A percentile compares a stretch with the other conserved stretches of the same genome.
These are phyloP conservation scores for Litchi chinensis DNA, from an alignment of 345 rosid species.

Conservation along the genomic window DNA sequence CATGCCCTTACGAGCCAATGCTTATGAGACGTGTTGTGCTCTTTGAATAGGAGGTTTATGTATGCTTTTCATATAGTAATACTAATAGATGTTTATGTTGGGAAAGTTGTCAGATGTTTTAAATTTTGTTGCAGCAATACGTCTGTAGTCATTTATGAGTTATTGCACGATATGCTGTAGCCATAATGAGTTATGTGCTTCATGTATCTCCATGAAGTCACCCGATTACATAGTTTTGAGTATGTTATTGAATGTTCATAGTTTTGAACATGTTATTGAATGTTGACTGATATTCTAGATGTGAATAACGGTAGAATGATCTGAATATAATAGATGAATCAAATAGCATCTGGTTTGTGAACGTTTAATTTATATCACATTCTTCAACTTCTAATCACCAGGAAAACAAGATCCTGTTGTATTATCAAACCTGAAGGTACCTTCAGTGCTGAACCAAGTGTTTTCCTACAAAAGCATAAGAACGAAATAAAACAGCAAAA, in stretches of 20 bases:
- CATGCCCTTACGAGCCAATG: constrained; percentile 6
- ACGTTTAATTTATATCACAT: neutral
- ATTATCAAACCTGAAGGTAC: neutral
- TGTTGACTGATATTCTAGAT: neutral
- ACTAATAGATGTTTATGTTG: neutral
- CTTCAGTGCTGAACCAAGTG: too few species aligned
- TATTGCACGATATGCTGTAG: too few species aligned
- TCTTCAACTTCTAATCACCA: neutral
- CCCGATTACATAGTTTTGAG: neutral
- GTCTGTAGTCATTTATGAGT: constrained; percentile 27
- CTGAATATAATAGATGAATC: neutral
- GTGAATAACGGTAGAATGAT: neutral
- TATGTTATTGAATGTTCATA: neutral
- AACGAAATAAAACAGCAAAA: too few species aligned
- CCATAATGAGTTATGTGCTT: neutral
- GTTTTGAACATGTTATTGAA: neutral
- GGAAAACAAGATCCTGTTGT: neutral
- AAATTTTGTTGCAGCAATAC: neutral
- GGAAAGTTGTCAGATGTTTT: neutral
- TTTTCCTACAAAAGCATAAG: too few species aligned
- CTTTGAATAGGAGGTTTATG: neutral
- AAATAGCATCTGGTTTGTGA: neutral
- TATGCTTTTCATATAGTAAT: neutral
- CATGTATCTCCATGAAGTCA: neutral
- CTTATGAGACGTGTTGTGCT: neutral